Base-by-base conservation (phyloP, 1,284 basidiomycete species). In the Leccinum subrobustum region DNA sequence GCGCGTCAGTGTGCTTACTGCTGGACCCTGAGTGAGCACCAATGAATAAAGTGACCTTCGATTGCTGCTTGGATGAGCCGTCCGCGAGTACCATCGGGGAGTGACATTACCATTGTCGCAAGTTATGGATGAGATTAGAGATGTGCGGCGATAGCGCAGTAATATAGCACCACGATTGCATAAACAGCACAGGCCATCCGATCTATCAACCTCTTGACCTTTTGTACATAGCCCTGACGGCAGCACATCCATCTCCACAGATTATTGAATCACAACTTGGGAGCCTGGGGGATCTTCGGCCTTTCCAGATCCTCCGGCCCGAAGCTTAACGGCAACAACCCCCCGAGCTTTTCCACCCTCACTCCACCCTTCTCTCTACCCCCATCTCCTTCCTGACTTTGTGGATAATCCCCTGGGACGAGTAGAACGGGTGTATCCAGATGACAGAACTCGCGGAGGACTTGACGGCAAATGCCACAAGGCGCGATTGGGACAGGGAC, bases 391-490 rank as follows among this genome's bases (percentile, higher is more conserved):
- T 33, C 5, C n/a, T 20, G 3, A 18, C 42, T 72, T 53, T 78
- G 72, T 1, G 80, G 80, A 71, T 93, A 95, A 61, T 87, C 83
- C 1, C 82, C 82, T 0, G 90, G 87, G 9, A 95, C 82, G 61
- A 97, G 86, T 23, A 92, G 78, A 52, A 97, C 81, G 0, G 93
- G 93, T 75, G 89, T 91, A 25, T 86, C 76, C 48, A 86, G 82
- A 6, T 83, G 73, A 42, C 92, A 93, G 73, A 97, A 97, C 74
- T 98, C 95, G 58, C 93, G 87, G 57, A 97, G 84, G 58, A 96
- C 83, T 73, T 98, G 95, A 5, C 95, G 87, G 69, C 95, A 98
- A 63, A 96, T 87, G 12, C 95, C 95, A 71, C 95, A 98, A 0
- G 93, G 93, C 0, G 92, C 89, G 53, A 89, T 80, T 0, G 87